A percentile compares a stretch with the other conserved stretches of the same genome.
phyloP scores from a whole-genome alignment of 2,329 filamentous ascomycete species.

The Hyphodiscus sp. region DNA sequence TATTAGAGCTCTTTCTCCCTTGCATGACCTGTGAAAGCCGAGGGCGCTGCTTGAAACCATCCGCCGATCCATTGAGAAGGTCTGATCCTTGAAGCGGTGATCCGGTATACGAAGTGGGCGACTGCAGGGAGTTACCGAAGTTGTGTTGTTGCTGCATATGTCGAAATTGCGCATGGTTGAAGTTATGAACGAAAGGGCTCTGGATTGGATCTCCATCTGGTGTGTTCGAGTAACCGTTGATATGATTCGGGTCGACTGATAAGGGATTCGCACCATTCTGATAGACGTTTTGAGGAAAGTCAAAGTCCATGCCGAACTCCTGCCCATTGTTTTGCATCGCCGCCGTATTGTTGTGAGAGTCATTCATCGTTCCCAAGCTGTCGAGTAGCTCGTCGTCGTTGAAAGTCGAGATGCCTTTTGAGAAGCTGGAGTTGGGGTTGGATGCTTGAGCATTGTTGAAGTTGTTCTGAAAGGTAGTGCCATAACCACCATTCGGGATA shows the following conservation, averaged over 20 bases:
- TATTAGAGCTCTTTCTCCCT: constrained; percentile 62
- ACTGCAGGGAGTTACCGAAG: constrained; percentile 49
- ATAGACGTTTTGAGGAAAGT: constrained; percentile 49
- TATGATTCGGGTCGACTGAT: constrained; percentile 58
- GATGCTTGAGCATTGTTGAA: constrained; percentile 43
- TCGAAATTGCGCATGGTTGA: constrained; percentile 72
- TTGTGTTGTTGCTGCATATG: constrained; percentile 54
- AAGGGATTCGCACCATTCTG: constrained; percentile 50
- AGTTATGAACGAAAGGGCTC: constrained; percentile 77
- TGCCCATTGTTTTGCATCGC: constrained; percentile 48
- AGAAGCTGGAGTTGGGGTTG: constrained; percentile 63
- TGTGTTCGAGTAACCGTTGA: constrained; percentile 82
- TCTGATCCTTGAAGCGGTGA: constrained; percentile 45
- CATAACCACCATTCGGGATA: constrained; percentile 39
- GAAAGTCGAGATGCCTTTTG: constrained; percentile 70
- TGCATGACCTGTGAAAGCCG: constrained; percentile 59
- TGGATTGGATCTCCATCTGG: constrained; percentile 89
- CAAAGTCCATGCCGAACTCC: constrained; percentile 52
- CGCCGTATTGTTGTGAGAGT: constrained; percentile 33
- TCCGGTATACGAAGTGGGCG: constrained; percentile 43
- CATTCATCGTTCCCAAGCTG: constrained; percentile 46
- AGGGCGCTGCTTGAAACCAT: constrained; percentile 52
- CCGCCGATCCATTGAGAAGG: constrained; percentile 36
- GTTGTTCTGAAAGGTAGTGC: constrained; percentile 56
- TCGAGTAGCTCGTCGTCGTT: constrained; percentile 87